Conservation (phyloP, 108 stramenopile species). For the Cyclotella sp. region DNA sequence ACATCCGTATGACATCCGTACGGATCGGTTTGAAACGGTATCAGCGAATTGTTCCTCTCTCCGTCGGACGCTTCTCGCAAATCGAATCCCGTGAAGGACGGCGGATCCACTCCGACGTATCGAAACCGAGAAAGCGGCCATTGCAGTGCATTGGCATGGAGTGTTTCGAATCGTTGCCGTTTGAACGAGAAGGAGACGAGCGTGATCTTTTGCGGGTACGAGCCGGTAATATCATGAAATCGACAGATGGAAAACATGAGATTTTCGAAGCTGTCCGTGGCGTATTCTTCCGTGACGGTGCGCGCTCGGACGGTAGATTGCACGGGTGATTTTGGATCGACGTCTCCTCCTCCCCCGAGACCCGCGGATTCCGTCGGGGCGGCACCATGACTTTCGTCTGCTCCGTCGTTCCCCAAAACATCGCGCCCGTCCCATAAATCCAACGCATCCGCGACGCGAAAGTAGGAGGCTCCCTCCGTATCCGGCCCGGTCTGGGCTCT, state of each 20-base stretch:
- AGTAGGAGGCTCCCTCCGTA: conserved; percentile 87
- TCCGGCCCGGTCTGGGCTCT: conserved; percentile 84
- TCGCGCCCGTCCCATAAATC: conserved; percentile 72
- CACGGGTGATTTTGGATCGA: neutral
- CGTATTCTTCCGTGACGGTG: conserved; percentile 92
- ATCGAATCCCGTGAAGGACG: conserved; percentile 80
- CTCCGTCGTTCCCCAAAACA: conserved; percentile 17
- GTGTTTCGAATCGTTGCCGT: conserved; percentile 75
- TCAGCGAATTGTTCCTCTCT: conserved; percentile 78
- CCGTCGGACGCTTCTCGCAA: conserved; percentile 63
- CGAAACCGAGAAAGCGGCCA: conserved; percentile 83
- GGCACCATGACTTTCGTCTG: conserved; percentile 3
- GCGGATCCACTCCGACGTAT: conserved; percentile 91
- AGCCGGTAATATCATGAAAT: conserved; percentile 93
- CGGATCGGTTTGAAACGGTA: conserved; percentile 90
- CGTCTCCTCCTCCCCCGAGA: too few species aligned
- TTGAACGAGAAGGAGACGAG: conserved; percentile 97
- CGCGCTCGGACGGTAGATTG: conserved; percentile 71
- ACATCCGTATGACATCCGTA: conserved; percentile 89
- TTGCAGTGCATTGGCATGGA: conserved; percentile 86
- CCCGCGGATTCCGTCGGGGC: neutral
- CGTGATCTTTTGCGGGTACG: conserved; percentile 89
- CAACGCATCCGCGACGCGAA: conserved; percentile 83
- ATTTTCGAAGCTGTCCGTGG: conserved; percentile 97
- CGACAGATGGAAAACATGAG: conserved; percentile 96